Conservation (phyloP, 2,329 filamentous ascomycete species). For the Fusarium marasasianum region DNA sequence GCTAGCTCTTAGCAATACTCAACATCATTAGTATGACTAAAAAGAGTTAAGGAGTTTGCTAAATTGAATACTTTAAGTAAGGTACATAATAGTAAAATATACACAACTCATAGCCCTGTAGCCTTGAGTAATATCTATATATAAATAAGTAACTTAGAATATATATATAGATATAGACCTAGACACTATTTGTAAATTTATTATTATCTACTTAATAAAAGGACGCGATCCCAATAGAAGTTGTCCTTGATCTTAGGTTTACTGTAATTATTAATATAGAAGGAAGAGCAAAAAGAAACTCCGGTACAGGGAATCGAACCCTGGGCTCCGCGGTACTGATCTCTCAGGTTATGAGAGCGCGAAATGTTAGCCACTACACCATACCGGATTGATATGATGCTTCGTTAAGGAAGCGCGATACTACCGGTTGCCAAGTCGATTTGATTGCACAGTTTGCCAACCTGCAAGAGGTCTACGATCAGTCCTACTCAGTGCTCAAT, state of each 20-base stretch:
- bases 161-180: background rate
- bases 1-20: background rate
- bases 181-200: background rate
- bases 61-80: background rate
- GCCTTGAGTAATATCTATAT: background rate
- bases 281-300: background rate
- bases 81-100: background rate
- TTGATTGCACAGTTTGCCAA: background rate
- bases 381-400: conserved; percentile 36
- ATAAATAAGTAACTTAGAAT: background rate
- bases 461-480: background rate
- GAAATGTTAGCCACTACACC: conserved; percentile 49
- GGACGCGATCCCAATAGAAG: background rate
- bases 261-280: background rate
- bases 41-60: background rate
- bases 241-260: background rate
- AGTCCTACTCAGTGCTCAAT: background rate
- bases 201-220: background rate
- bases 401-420: background rate
- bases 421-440: background rate
- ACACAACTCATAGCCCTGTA: background rate
- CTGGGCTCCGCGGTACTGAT: background rate
- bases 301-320: background rate
- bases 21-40: background rate
- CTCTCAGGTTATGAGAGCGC: conserved; percentile 39